Percentiles rank a stretch among this genome's conserved stretches.
These are phyloP conservation scores for Macrotyloma uniflorum DNA, from an alignment of 306 rosid species.

Conservation along the genomic window DNA sequence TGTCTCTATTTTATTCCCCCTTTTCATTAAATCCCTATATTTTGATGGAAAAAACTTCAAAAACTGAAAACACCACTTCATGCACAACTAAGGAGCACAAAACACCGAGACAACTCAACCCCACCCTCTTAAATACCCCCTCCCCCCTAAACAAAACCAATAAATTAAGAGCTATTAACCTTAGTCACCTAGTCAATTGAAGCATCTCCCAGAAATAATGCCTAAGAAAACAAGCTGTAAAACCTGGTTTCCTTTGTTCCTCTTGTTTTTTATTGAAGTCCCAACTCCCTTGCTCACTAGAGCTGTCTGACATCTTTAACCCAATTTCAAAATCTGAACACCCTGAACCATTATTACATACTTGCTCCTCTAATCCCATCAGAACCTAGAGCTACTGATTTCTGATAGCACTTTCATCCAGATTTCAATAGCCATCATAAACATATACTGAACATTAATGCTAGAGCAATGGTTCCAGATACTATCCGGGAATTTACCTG, in stretches of 20 bases:
- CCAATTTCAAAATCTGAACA: slow-evolving; percentile 12
- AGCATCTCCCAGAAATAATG: background rate
- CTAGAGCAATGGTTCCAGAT: slow-evolving; percentile 31
- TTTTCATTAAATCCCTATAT: no score
- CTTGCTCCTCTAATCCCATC: background rate
- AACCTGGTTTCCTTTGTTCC: slow-evolving; percentile 11
- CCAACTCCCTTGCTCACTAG: background rate
- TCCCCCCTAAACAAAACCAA: no score
- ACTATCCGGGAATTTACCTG: slow-evolving; percentile 55
- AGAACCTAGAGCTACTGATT: slow-evolving; percentile 15
- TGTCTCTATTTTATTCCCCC: no score
- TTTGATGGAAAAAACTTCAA: no score
- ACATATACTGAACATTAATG: slow-evolving; percentile 30
- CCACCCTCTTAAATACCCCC: no score
- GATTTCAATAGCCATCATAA: slow-evolving; percentile 18
- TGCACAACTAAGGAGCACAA: no score
- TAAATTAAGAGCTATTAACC: no score
- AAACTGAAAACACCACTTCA: no score
- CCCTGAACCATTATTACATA: background rate
- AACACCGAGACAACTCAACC: no score
- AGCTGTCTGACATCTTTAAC: background rate
- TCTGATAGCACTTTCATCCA: slow-evolving; percentile 21
- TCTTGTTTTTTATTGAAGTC: slow-evolving; percentile 12
- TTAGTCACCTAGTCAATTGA: no score
- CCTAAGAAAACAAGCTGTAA: background rate